Conservation (phyloP, 164 flowering plant genomes). For the Cinnamomum micranthum region DNA sequence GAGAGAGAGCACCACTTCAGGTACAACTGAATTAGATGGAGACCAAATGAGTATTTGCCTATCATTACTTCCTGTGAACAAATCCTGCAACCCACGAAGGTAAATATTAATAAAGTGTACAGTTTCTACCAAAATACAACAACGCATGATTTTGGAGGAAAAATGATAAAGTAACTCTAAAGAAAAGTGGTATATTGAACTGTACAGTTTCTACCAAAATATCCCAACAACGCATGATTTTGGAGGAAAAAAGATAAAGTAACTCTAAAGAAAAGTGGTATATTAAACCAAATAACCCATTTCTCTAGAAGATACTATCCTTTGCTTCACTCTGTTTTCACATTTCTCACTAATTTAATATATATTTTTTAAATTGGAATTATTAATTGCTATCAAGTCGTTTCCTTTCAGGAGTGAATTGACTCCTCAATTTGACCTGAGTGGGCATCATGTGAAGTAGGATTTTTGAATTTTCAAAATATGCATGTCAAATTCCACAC, state of each 20-base stretch:
- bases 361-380: too few relatives aligned
- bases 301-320: too few relatives aligned
- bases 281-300: too few relatives aligned
- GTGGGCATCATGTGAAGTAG: neutral
- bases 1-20: slow-evolving; percentile 44
- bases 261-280: neutral
- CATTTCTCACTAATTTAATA: too few relatives aligned
- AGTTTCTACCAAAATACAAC: neutral
- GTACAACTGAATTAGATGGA: slow-evolving; percentile 39
- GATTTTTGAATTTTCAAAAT: neutral
- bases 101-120: neutral
- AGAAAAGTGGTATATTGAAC: neutral
- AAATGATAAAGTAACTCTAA: too few relatives aligned
- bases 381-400: too few relatives aligned
- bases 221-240: neutral
- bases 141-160: too few relatives aligned
- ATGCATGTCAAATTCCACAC: neutral
- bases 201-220: too few relatives aligned
- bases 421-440: neutral
- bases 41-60: slow-evolving; percentile 95
- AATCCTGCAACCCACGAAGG: slow-evolving; percentile 46
- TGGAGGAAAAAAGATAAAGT: too few relatives aligned
- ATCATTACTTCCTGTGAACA: slow-evolving; percentile 91
- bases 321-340: too few relatives aligned
- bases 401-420: neutral